Base-by-base conservation (phyloP, 176 grass and related monocot genomes). In the Ampelocalamus luodianensis region DNA sequence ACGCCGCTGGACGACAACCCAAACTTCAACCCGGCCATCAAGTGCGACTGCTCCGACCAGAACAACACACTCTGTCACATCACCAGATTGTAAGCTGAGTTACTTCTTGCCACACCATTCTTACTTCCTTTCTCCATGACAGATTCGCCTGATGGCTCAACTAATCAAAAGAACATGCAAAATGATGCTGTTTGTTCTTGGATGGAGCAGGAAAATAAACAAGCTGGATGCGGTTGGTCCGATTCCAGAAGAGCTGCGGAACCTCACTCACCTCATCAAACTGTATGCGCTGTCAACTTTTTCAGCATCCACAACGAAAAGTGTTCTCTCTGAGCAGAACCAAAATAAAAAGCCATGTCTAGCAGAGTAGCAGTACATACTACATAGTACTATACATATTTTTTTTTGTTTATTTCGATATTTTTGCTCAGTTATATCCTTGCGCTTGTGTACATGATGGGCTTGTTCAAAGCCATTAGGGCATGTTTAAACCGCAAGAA, bases 201-300 rank as follows among this genome's bases (percentile, higher is more conserved):
- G 42, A 66, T 29, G 39, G 44, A 64, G 74, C 89, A 97, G 94
- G 79, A 97, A 79, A 69, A 91, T 92, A 58, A 83, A 77, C 67
- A 37, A 12, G 4, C 81, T 94, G 61, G 82, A 88, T 22, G 94
- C 87, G 54, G 80, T 79, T 27, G 94, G 94, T 1, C 78, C 55
- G 12, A 92, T 97, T 27, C 92, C 92, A 3, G 88, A 97, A 50
- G 92, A 97, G 76, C 86, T 94, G 20, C 76, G 91, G 77, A 90
- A 87, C 86, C 88, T 94, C 77, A 92, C 92, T 4, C 89, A 90
- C 27, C 94, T 97, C 53, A 73, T 13, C 26, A 74, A 97, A 59
- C 81, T 97, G 92, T 94, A 94, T 27, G 92, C 46, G 10, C 45
- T 68, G 0, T 11, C n/a, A 16, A 12, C 37, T 17, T 74, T 17